Evolutionary conservation across 176 grass and related monocot species (phyloP).

Genomic region (Aegilops longissima): DNA sequence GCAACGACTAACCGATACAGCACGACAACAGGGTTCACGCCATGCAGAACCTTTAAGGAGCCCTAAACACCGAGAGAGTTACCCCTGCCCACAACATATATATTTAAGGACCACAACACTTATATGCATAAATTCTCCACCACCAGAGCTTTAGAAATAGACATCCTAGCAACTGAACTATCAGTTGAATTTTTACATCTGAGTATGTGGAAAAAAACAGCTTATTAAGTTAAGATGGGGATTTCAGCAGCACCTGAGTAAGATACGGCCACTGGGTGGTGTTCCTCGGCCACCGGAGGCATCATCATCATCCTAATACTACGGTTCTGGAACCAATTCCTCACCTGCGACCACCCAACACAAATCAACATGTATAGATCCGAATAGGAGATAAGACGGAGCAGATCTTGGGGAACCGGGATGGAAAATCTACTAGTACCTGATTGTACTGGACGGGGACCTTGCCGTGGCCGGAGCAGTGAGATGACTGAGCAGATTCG

Average conservation of each 20-base stretch:
- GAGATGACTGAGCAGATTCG: not conserved
- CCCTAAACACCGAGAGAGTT: not conserved
- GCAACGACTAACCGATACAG: not conserved
- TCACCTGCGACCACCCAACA: conserved; percentile 53
- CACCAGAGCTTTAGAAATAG: not conserved
- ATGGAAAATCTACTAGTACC: conserved; percentile 20
- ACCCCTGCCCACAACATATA: not conserved
- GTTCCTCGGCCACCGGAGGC: conserved; percentile 40
- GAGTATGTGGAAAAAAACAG: not conserved
- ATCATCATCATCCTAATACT: not conserved
- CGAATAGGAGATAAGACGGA: not conserved
- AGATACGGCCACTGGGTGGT: conserved; percentile 29
- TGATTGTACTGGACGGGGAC: conserved; percentile 81
- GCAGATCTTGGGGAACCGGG: not conserved
- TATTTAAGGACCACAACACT: too few species aligned
- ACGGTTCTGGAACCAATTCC: conserved; percentile 99
- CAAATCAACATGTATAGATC: not conserved
- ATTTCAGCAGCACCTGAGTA: conserved; percentile 45
- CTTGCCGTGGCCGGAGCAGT: conserved; percentile 53
- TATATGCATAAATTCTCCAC: not conserved
- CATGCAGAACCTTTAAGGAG: not conserved
- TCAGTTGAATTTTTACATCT: not conserved
- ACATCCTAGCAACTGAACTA: not conserved
- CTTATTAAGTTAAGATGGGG: not conserved
- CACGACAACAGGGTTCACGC: not conserved